Evolutionary conservation across 2,329 filamentous ascomycete species (phyloP), one percentile per base, ranked within the genome.

Genomic region (Scytalidium sp.): DNA sequence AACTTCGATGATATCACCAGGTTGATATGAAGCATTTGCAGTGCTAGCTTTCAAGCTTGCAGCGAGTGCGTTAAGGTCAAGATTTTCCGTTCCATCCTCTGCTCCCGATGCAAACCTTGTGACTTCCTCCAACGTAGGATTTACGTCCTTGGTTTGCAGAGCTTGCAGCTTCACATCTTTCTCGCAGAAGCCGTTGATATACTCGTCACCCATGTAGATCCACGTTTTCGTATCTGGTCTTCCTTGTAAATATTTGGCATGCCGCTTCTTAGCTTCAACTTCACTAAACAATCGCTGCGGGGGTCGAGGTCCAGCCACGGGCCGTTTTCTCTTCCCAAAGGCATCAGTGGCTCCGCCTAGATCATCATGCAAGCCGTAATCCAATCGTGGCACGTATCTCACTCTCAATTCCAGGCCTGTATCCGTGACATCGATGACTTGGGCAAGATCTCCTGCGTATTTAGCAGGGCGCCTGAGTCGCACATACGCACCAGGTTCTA

Each of bases 1-100:
- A 41, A 99, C 90, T 69, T 97, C 93, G 19, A 99, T 92, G n/a
- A 92, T 84, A 66, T 99, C 94, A 27, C 95, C 95, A 3, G 92
- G 89, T 4, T 96, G 80, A 63, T 96, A 99, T 3, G 88, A 87
- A 27, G 92, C 87, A 53, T 88, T 87, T 8, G 85, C 83, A 52
- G 88, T 88, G 58, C 84, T 88, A 51, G 90, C 88, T 65, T 96
- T 96, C 47, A 97, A 75, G 57, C 90, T 96, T 44, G 91, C 88
- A 8, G 93, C 91, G 47, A 99, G 78, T 1, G 93, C 91, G 61
- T 92, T 88, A 41, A 99, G 79, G 70, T 99, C 94, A 29, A 99
- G 79, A 56, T 95, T 96, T 61, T 96, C 91, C 0, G 90, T 92
- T 17, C 94, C 94, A 65, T 97, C 94, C 56, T 96, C 92, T 17